Evolutionary conservation across 2,329 filamentous ascomycete genomes (phyloP), one percentile per base, ranked within the genome.

Genomic region (Paecilomyces sp.): DNA sequence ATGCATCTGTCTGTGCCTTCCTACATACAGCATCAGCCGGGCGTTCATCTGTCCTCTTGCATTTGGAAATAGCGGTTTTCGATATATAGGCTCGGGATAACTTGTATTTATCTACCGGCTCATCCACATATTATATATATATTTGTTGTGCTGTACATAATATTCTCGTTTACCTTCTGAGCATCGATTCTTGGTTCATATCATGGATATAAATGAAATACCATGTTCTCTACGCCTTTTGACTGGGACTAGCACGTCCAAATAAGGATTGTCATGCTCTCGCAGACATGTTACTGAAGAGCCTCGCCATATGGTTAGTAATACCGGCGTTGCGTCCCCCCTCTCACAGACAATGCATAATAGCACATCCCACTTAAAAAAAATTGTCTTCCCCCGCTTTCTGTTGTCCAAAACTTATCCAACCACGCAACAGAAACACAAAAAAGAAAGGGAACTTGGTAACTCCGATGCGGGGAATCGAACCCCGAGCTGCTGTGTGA

Each of bases 401-500:
- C 30, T 3, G 8, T 33, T 3, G 8, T 33, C 31, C 5, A 33
- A 9, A 33, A 33, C 3, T 1, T 28, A 28, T 28, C 31, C 31
- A 22, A 22, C n/a, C n/a, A 47, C 2, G n/a, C 8, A 8, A 18
- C 41, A 18, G 8, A 47, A 47, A 47, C 3, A 8, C 36, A n/a
- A 47, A 47, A 47, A 47, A 22, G 22, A 22, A 22, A 47, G 41
- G n/a, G 9, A 33, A 8, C 1, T 33, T 8, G 3, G 8, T 33
- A 11, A 53, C 51, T 53, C 51, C 51, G 51, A 53, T 53, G 28
- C 25, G 54, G 54, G 54, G 54, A 55, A 55, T 55, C 54, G 54
- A 55, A 55, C 54, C 54, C 54, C 54, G 25, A 31, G 54, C 54
- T 55, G 54, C 54, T 55, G 54, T 55, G 54, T 55, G 60, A 62